Evolutionary conservation across 352 stramenopile species (phyloP), one percentile per base, ranked within the genome.

Genomic region (Globisporangium apiculatum): DNA sequence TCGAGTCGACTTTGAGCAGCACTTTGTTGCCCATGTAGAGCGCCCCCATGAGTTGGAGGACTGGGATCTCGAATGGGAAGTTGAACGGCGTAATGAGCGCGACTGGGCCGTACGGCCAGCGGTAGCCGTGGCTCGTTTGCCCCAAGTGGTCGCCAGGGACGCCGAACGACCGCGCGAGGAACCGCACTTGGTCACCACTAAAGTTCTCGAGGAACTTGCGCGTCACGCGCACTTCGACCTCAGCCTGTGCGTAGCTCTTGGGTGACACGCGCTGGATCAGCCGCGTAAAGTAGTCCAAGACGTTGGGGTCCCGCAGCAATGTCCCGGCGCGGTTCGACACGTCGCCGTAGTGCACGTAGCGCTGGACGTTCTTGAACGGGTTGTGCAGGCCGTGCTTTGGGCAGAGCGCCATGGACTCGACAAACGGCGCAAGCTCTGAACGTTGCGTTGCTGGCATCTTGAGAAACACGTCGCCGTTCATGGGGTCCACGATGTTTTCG

Each of bases 21-120:
- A 97, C 89, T 68, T 99, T 99, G 79, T 99, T 99, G 55, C 97
- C 97, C 96, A 99, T 99, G 74, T 90, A 99, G 2, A 99, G 77
- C 15, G 96, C 91, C 12, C 96, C 96, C 91, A 99, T 98, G 48
- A 99, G 74, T 80, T 99, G 97, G n/a, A 99, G 82, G 56, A 98
- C 85, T 1, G 97, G 96, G 73, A 99, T 99, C 73, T 99, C 95
- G 64, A 79, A 99, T 46, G 67, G 96, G 68, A 99, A 99, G 75
- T 99, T 99, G 76, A 99, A 99, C 8, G 97, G 97, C 58, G 95
- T 95, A 53, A 99, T 96, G 18, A 99, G 80, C 36, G 94, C 93
- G 18, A 99, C 95, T 3, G 96, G 89, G 18, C 97, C 97, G 64
- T 95, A 97, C 11, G 97, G 97, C 94, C 94, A 99, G 54, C 96